Base-by-base conservation (phyloP, 768 basidiomycete genomes). In the Cystofilobasidium bisporidii region DNA sequence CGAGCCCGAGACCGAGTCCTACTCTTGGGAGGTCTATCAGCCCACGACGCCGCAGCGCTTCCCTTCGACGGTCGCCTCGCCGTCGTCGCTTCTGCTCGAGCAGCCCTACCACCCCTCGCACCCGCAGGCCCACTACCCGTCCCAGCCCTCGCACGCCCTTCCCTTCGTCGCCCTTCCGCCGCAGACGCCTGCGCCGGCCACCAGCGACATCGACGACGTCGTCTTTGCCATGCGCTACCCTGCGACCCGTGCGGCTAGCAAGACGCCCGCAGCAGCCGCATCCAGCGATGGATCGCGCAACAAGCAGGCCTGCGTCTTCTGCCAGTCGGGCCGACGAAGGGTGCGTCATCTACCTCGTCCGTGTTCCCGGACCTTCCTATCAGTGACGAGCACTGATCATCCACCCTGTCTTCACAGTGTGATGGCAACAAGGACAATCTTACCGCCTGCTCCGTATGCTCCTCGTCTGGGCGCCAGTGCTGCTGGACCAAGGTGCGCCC, bases 291-390 rank as follows among this genome's bases (percentile, higher is more conserved):
- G 14, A 9, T 28, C 30, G 18, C 26, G 53, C 28, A 56, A 56
- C 53, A 56, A 56, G 18, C 53, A 56, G 30, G 53, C 53, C 30
- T 56, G 53, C 53, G 28, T 56, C 53, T 56, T 30, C 53, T 56
- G 53, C 53, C 53, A 56, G 53, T 56, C 53, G 14, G 53, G 53
- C 10, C 53, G 53, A 1, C 53, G 53, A 26, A 56, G 32, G 30
- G 53, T 56, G 30, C 6, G 28, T 28, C 28, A 55, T 47, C 45
- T 12, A 26, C 3, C 50, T 55, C 18, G 28, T 26, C 6, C 5
- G 10, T 14, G n/a, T 20, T 47, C 50, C 9, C 50, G n/a, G n/a
- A n/a, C n/a, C n/a, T n/a, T n/a, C n/a, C n/a, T n/a, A n/a, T n/a
- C n/a, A 20, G 24, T 28, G 50, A 55, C 24, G 11, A 32, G 10